Conservation (phyloP, 495 filamentous ascomycete species). For the Darksidea phi region DNA sequence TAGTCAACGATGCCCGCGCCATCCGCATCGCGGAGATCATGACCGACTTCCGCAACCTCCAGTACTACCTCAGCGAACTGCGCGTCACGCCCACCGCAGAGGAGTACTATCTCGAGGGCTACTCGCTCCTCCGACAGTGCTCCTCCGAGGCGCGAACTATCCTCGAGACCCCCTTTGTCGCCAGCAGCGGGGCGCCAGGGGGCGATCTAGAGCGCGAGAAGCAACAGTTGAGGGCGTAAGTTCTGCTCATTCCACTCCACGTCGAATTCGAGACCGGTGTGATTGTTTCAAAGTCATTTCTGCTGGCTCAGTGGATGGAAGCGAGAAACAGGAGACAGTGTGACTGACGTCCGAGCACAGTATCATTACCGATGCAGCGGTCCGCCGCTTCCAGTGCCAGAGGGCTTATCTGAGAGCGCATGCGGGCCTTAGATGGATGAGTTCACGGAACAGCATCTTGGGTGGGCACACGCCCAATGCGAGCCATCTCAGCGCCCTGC, state of each 20-base stretch:
- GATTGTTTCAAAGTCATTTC: constrained; percentile 4
- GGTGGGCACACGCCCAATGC: constrained; percentile 61
- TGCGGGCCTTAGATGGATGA: constrained; percentile 77
- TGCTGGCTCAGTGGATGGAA: not conserved
- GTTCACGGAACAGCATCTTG: constrained; percentile 65
- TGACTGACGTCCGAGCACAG: constrained; percentile 47
- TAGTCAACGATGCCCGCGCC: constrained; percentile 83
- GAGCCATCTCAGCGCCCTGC: constrained; percentile 58
- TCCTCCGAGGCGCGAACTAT: constrained; percentile 71
- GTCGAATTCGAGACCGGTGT: not conserved
- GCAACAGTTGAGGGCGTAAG: constrained; percentile 72
- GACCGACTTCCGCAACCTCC: constrained; percentile 78
- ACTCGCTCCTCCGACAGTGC: constrained; percentile 72
- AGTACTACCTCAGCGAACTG: constrained; percentile 73
- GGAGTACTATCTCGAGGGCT: constrained; percentile 78
- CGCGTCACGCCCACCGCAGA: constrained; percentile 59
- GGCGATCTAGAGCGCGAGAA: constrained; percentile 69
- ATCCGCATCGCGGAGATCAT: constrained; percentile 80
- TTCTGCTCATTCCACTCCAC: not conserved
- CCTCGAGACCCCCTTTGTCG: constrained; percentile 65
- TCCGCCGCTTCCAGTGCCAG: constrained; percentile 80
- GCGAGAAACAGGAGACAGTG: not conserved
- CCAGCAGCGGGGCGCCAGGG: constrained; percentile 49
- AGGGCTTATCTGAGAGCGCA: constrained; percentile 78
- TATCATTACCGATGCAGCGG: constrained; percentile 72